Conservation (phyloP, 495 filamentous ascomycete species). For the Aspergillus indologenus region DNA sequence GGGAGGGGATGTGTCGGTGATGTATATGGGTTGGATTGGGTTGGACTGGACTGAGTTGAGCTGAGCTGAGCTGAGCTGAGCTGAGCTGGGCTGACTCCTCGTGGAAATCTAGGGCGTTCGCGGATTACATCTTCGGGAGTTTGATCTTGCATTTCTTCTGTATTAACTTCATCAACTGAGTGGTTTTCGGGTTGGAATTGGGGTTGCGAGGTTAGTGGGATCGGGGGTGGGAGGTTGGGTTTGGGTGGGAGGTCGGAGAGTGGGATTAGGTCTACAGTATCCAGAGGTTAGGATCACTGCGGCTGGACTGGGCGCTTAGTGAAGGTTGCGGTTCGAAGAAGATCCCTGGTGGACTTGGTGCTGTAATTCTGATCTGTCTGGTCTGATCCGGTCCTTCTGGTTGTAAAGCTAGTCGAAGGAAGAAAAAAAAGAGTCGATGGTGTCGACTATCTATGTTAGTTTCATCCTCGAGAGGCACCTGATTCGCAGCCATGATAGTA, state of each 20-base stretch:
- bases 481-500: too few species aligned
- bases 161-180: slow-evolving; percentile 97
- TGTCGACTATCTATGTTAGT: background rate
- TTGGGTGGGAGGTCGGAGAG: background rate
- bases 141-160: slow-evolving; percentile 98
- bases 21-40: background rate
- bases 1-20: background rate
- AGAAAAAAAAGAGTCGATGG: background rate
- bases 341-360: slow-evolving; percentile 6
- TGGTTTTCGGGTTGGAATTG: background rate
- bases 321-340: background rate
- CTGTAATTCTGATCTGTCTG: background rate
- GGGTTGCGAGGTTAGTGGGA: slow-evolving; percentile 10
- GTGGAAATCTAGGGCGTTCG: slow-evolving; percentile 91
- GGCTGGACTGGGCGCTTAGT: background rate
- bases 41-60: too few species aligned
- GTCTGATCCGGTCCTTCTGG: background rate
- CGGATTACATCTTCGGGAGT: slow-evolving; percentile 93
- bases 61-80: too few species aligned
- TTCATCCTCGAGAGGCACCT: background rate
- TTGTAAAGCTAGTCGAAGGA: background rate
- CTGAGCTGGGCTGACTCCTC: too few species aligned
- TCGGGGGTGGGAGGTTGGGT: background rate
- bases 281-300: background rate
- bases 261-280: background rate